These are phyloP conservation scores for Paramecium primaurelia DNA, from an alignment of 73 alveolate species.

Conservation along the genomic window DNA sequence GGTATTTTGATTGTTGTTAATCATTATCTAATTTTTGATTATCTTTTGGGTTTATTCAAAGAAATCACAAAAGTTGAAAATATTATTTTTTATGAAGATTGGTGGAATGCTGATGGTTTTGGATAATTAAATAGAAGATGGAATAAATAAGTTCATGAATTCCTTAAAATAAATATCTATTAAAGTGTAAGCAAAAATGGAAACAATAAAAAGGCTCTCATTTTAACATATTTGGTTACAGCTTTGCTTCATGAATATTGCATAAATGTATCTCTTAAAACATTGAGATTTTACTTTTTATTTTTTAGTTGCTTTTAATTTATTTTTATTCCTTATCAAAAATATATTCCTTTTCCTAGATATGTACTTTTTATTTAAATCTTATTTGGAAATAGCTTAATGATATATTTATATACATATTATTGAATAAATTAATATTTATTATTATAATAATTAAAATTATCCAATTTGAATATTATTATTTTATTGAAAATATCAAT, in stretches of 20 bases:
- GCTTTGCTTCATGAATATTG: neutral
- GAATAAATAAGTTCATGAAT: neutral
- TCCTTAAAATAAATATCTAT: neutral
- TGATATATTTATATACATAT: neutral
- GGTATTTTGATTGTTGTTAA: neutral
- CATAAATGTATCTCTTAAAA: neutral
- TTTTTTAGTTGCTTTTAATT: neutral
- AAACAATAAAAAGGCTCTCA: neutral
- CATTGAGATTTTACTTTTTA: neutral
- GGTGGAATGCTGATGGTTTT: conserved; percentile 10
- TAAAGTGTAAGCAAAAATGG: neutral
- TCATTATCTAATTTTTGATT: neutral
- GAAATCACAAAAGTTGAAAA: neutral
- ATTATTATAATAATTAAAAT: too few relatives aligned
- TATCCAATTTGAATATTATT: too few relatives aligned
- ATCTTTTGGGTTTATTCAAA: neutral
- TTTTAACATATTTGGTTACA: neutral
- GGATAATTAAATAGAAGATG: neutral
- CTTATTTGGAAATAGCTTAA: neutral
- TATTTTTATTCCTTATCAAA: neutral
- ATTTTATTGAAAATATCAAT: too few relatives aligned
- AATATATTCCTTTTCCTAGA: neutral
- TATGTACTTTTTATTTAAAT: neutral
- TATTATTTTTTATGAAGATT: neutral
- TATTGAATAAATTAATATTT: neutral